Base-by-base conservation (phyloP, 768 basidiomycete genomes). In the Neoboletus magnificus region DNA sequence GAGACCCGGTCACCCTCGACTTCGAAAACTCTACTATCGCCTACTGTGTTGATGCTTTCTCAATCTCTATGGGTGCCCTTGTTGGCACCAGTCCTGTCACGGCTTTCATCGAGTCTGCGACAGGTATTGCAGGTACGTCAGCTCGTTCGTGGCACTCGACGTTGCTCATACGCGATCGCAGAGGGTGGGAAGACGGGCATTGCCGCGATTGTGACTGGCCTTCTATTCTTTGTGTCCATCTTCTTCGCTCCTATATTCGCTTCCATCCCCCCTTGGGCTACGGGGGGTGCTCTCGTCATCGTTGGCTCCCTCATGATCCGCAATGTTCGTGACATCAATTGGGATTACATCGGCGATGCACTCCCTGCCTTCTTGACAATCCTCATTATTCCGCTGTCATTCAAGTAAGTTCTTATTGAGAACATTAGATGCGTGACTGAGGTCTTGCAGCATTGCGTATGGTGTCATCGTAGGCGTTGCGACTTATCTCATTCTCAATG, bases 211-310 rank as follows among this genome's bases (percentile, higher is more conserved):
- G 77, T 79, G 15, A 84, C 82, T 4, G 87, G 87, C 8, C 64
- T 91, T 42, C 81, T 83, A 61, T 93, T 94, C 80, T 87, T 93
- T 67, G 71, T 94, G 44, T 89, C 83, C 3, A 77, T 94, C 52
- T 94, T 94, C 79, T 94, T 94, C 65, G 82, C 91, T 18, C 91
- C 91, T 7, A 86, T 94, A 62, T 92, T 94, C 60, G 89, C 90
- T 11, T 90, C 87, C 12, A 91, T 94, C 49, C 91, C 91, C 0
- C 63, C 85, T 0, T 93, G 90, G 89, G 91, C 91, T 5, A 94
- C 91, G 1, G 91, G 91, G 15, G 87, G 91, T 53, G 90, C 91
- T 1, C 76, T 94, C 35, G 82, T 90, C 41, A 86, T 94, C 52
- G 91, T 91, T 12, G 91, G 91, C n/a, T 87, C 86, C 16, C 76